Conservation (phyloP, 192 early-diverging fungal species). For the Coemansia sp. region DNA sequence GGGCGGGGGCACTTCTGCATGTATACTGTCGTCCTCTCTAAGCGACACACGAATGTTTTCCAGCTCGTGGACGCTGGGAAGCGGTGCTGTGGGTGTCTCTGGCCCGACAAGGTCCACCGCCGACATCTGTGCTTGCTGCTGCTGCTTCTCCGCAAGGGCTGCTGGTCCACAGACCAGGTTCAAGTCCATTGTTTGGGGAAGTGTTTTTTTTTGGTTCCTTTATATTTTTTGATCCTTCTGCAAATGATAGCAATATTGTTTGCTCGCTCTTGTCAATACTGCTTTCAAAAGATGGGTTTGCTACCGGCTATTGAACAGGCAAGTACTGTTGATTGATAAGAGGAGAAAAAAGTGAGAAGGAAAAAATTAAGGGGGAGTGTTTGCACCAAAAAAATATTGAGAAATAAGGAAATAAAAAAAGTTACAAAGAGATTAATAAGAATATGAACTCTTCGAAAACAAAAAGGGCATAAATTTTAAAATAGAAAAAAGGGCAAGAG, state of each 20-base stretch:
- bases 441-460: neutral
- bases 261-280: neutral
- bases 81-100: neutral
- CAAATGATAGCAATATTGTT: neutral
- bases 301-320: no score
- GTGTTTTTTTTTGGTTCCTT: neutral
- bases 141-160: neutral
- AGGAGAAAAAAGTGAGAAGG: neutral
- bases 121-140: neutral
- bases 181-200: constrained; percentile 32
- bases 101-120: neutral
- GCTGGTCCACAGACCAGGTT: constrained; percentile 40
- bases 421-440: neutral
- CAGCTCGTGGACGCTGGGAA: constrained; percentile 31
- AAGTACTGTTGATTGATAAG: neutral
- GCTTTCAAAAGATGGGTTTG: neutral
- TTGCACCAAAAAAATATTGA: neutral
- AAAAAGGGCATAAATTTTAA: neutral
- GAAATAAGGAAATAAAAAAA: constrained; percentile 7
- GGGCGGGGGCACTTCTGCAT: neutral
- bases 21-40: neutral
- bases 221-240: neutral
- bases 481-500: neutral
- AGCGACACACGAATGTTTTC: constrained; percentile 32
- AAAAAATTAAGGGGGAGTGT: neutral